A percentile compares a stretch with the other conserved stretches of the same genome.
phyloP scores from a whole-genome alignment of 2,329 filamentous ascomycete genomes.

The Neoarthrinium moseri region DNA sequence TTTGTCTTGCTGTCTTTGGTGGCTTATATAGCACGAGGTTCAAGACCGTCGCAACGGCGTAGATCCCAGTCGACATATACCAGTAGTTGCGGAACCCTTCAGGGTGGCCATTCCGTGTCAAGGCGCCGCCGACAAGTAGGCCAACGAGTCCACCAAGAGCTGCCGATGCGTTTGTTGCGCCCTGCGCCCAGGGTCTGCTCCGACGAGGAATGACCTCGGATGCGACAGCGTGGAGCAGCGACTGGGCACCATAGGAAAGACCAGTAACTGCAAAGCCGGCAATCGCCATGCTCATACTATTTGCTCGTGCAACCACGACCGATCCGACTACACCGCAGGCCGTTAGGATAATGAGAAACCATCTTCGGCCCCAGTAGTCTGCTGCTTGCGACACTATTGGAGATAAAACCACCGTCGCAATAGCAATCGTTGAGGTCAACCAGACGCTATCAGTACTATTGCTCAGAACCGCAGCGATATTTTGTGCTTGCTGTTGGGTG shows the following conservation, averaged over 20 bases:
- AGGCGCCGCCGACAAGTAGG: slow-evolving; percentile 32
- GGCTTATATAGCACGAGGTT: slow-evolving; percentile 32
- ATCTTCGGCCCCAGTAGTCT: slow-evolving; percentile 41
- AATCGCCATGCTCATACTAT: slow-evolving; percentile 33
- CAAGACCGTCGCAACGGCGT: slow-evolving; percentile 24
- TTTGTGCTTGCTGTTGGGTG: slow-evolving; percentile 27
- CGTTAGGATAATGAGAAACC: slow-evolving; percentile 35
- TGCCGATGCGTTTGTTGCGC: slow-evolving; percentile 27
- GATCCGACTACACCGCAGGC: slow-evolving; percentile 31
- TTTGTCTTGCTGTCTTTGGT: slow-evolving; percentile 25
- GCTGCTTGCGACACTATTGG: slow-evolving; percentile 37
- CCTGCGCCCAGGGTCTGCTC: slow-evolving; percentile 34
- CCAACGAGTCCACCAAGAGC: slow-evolving; percentile 28
- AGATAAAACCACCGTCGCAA: slow-evolving; percentile 33
- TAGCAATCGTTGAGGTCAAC: slow-evolving; percentile 33
- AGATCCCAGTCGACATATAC: slow-evolving; percentile 31
- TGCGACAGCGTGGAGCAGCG: slow-evolving; percentile 35
- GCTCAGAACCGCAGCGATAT: slow-evolving; percentile 26
- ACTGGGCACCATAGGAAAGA: slow-evolving; percentile 34
- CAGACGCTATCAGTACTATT: slow-evolving; percentile 25
- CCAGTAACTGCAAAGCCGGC: slow-evolving; percentile 34
- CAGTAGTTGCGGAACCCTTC: slow-evolving; percentile 35
- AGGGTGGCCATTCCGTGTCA: slow-evolving; percentile 28
- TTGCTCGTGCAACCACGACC: slow-evolving; percentile 34
- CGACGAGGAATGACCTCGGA: slow-evolving; percentile 38